phyloP scores from a whole-genome alignment of 768 basidiomycete species.

The Russula brevipes region DNA sequence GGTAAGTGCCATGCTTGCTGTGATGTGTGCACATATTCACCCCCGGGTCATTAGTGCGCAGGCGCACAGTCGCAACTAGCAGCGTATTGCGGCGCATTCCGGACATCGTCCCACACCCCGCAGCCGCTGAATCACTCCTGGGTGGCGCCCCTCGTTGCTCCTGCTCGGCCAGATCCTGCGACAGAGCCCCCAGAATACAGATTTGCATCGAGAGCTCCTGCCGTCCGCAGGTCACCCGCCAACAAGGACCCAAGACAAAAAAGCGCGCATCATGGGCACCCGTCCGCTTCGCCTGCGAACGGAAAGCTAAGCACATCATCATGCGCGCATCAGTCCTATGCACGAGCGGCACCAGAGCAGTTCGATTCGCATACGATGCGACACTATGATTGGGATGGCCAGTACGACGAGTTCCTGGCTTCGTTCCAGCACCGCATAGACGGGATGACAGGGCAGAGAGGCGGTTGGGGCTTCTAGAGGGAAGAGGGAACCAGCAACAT shows the following conservation, averaged over 20 bases:
- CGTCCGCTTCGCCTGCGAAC: neutral
- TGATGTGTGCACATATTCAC: neutral
- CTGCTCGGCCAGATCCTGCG: neutral
- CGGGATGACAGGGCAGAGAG: conserved; percentile 18
- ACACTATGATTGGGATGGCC: neutral
- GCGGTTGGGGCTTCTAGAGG: conserved; percentile 19
- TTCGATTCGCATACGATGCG: neutral
- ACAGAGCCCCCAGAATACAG: conserved; percentile 10
- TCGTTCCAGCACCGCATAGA: conserved; percentile 19
- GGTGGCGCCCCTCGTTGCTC: conserved; percentile 10
- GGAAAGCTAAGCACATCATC: neutral
- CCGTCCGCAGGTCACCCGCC: conserved; percentile 9
- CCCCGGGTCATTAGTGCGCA: neutral
- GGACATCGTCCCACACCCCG: neutral
- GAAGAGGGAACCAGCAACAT: no score
- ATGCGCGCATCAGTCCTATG: neutral
- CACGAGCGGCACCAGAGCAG: neutral
- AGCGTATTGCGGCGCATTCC: conserved; percentile 8
- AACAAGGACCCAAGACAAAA: neutral
- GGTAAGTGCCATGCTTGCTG: neutral
- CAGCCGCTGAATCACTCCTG: conserved; percentile 5
- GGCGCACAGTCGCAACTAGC: neutral
- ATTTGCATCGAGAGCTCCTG: conserved; percentile 17
- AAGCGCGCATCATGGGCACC: neutral
- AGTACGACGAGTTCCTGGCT: conserved; percentile 20